Evolutionary conservation across 768 basidiomycete species (phyloP).

Genomic region (Artomyces pyxidatus): DNA sequence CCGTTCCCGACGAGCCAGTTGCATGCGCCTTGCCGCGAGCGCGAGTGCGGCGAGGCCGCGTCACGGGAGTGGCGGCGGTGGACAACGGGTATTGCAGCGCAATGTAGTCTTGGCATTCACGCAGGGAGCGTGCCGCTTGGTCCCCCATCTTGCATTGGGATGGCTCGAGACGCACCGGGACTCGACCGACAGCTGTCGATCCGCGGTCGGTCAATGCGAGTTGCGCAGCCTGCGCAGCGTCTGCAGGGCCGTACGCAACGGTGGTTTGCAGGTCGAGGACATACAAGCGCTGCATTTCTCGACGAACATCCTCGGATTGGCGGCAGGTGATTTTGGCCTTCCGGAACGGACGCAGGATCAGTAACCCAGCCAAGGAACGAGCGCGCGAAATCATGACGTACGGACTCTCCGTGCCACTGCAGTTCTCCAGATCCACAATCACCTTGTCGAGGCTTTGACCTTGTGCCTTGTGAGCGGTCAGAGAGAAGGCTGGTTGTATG

Average conservation of each 20-base stretch:
- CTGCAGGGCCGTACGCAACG: background rate
- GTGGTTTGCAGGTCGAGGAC: background rate
- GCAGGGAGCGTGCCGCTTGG: background rate
- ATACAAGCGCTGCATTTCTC: background rate
- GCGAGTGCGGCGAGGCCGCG: no score
- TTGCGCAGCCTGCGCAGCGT: background rate
- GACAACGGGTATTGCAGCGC: no score
- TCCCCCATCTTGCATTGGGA: background rate
- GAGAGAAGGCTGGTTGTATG: constrained; percentile 29
- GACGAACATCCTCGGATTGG: background rate
- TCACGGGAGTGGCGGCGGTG: no score
- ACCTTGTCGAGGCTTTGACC: constrained; percentile 26
- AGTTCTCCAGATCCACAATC: constrained; percentile 27
- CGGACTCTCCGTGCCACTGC: constrained; percentile 25
- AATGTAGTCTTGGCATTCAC: background rate
- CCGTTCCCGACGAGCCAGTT: no score
- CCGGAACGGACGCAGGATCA: constrained; percentile 24
- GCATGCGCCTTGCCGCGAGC: no score
- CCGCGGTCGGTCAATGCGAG: background rate
- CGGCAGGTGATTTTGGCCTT: constrained; percentile 6
- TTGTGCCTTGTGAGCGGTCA: constrained; percentile 34
- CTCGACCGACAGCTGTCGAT: background rate
- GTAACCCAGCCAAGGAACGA: constrained; percentile 21
- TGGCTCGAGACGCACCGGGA: background rate
- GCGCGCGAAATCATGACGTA: constrained; percentile 31